phyloP scores from a whole-genome alignment of 352 stramenopile genomes.

The Phytophthora europaea region DNA sequence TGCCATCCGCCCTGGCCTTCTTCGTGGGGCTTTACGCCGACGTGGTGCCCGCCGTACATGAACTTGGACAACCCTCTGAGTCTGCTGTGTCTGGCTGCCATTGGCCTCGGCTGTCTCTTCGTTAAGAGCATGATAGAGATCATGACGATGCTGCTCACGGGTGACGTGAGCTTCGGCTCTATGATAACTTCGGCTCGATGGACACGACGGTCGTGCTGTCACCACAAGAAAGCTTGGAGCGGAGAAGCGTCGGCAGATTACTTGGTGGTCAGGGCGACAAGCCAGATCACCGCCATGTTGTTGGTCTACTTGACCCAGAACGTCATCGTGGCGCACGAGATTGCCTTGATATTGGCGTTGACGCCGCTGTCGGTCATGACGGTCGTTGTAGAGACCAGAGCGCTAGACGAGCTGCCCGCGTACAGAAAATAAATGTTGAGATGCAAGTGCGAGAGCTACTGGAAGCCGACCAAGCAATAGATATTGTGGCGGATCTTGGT shows the following conservation, averaged over 20 bases:
- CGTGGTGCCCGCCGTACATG: conserved; percentile 75
- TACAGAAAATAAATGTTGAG: conserved; percentile 35
- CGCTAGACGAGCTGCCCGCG: conserved; percentile 25
- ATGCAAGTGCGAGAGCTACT: conserved; percentile 63
- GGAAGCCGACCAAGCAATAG: conserved; percentile 66
- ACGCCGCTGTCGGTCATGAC: conserved; percentile 40
- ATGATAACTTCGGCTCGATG: conserved; percentile 65
- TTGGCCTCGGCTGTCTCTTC: conserved; percentile 43
- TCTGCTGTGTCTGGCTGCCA: conserved; percentile 30
- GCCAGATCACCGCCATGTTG: conserved; percentile 39
- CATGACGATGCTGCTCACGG: conserved; percentile 7
- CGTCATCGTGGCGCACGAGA: conserved; percentile 27
- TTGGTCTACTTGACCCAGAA: conserved; percentile 41
- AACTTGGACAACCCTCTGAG: conserved; percentile 61
- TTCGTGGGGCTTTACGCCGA: conserved; percentile 86
- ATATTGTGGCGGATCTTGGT: conserved; percentile 55
- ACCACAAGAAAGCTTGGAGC: conserved; percentile 51
- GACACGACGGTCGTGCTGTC: conserved; percentile 64
- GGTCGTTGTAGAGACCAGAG: conserved; percentile 35
- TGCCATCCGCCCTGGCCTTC: conserved; percentile 85
- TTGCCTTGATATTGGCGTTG: conserved; percentile 41
- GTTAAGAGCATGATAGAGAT: conserved; percentile 12
- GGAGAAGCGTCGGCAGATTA: conserved; percentile 52
- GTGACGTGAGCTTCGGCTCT: conserved; percentile 52
- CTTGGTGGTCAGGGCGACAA: conserved; percentile 43